Evolutionary conservation across 257 asterid species (phyloP).

Genomic region (Marsdenia floribunda): DNA sequence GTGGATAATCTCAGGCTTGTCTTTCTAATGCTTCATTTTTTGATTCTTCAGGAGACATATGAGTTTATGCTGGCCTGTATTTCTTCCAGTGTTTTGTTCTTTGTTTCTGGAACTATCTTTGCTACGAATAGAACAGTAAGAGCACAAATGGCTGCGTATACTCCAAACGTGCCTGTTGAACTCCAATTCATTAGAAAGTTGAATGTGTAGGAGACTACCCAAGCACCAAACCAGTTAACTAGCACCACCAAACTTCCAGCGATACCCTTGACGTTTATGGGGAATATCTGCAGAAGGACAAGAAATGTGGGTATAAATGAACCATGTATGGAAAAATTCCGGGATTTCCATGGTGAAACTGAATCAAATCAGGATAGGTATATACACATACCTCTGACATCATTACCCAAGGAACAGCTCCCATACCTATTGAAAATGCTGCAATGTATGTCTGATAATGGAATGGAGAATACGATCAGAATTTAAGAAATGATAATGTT

Average conservation of each 20-base stretch:
- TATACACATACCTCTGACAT: constrained; percentile 87
- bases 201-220: constrained; percentile 79
- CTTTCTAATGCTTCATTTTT: neutral
- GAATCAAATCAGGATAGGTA: neutral
- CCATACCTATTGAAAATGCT: constrained; percentile 75
- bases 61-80: constrained; percentile 64
- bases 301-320: neutral
- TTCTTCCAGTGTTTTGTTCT: constrained; percentile 80
- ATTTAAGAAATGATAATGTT: neutral
- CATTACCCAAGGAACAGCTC: constrained; percentile 89
- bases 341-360: neutral
- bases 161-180: constrained; percentile 57
- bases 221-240: constrained; percentile 85
- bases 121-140: constrained; percentile 57
- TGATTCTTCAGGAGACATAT: constrained; percentile 2
- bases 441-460: constrained; percentile 54
- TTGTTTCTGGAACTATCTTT: constrained; percentile 75
- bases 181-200: constrained; percentile 78
- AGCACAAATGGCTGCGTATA: constrained; percentile 46
- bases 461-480: constrained; percentile 5
- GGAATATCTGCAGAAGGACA: constrained; percentile 52
- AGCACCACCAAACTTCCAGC: constrained; percentile 81
- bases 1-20: neutral
- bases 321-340: neutral
- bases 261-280: constrained; percentile 63